These are phyloP conservation scores for Plantago elongata DNA, from an alignment of 257 asterid species.

Conservation along the genomic window DNA sequence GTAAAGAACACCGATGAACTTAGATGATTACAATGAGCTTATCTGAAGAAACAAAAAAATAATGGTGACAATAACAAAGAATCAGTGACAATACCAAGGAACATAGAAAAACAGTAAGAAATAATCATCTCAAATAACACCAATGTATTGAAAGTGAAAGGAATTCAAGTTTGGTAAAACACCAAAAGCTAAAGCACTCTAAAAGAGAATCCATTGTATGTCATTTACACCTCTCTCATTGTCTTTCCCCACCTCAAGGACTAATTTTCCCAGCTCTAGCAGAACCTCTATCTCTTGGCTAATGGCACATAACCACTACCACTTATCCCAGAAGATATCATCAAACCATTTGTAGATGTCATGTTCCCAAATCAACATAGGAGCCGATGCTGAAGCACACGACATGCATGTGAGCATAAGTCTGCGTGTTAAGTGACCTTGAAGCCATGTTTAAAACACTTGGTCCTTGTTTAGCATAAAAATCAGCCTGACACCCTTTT, in stretches of 20 bases:
- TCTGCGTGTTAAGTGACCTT: slow-evolving; percentile 15
- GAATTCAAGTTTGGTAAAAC: slow-evolving; percentile 12
- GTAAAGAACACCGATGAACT: too few relatives aligned
- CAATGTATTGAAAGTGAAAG: not conserved
- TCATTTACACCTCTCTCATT: slow-evolving; percentile 34
- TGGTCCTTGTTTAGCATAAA: slow-evolving; percentile 20
- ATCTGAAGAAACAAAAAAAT: too few relatives aligned
- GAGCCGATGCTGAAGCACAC: slow-evolving; percentile 35
- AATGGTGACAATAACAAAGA: too few relatives aligned
- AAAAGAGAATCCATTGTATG: slow-evolving; percentile 25
- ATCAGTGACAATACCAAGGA: not conserved
- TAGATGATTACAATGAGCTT: too few relatives aligned
- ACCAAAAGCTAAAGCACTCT: slow-evolving; percentile 20
- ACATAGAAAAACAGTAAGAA: not conserved
- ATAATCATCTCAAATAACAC: not conserved
- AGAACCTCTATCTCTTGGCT: slow-evolving; percentile 50
- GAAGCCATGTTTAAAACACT: slow-evolving; percentile 23
- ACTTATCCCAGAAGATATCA: slow-evolving; percentile 27
- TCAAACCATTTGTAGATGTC: slow-evolving; percentile 18
- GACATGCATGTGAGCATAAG: slow-evolving; percentile 41
- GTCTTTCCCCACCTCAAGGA: slow-evolving; percentile 15
- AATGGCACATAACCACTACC: slow-evolving; percentile 23
- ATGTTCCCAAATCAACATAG: slow-evolving; percentile 34
- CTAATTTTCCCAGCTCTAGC: slow-evolving; percentile 14
- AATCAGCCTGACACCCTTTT: slow-evolving; percentile 31